Evolutionary conservation across 192 early-diverging fungal species (phyloP).

Genomic region (Dimargaris verticillata): DNA sequence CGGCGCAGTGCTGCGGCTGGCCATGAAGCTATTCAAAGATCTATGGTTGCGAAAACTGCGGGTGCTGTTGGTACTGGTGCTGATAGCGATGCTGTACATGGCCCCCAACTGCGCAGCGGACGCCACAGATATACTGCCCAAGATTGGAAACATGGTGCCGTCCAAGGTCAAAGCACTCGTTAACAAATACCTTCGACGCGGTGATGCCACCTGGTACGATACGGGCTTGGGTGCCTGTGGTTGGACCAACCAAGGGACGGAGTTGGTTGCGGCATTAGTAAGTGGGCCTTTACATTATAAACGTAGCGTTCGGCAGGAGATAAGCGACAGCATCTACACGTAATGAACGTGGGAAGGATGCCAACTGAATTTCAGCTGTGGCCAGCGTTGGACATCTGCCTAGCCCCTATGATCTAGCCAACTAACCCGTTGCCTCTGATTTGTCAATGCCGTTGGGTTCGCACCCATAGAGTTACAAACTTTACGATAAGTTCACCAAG

Average conservation of each 20-base stretch:
- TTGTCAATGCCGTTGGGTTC: not conserved
- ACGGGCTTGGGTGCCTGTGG: conserved; percentile 3
- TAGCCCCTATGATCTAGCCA: not conserved
- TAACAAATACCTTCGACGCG: not conserved
- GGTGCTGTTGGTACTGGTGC: too few species aligned
- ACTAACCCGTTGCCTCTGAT: not conserved
- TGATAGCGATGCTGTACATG: too few species aligned
- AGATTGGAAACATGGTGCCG: too few species aligned
- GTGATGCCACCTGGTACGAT: not conserved
- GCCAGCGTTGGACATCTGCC: not conserved
- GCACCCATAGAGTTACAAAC: not conserved
- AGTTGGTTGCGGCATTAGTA: not conserved
- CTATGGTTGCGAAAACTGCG: too few species aligned
- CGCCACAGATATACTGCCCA: too few species aligned
- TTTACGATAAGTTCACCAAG: not conserved
- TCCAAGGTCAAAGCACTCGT: too few species aligned
- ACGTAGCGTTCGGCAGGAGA: not conserved
- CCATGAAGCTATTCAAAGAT: too few species aligned
- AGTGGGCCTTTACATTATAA: not conserved
- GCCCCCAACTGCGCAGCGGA: too few species aligned
- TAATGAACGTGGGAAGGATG: not conserved
- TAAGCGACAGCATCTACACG: not conserved
- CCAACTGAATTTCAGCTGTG: not conserved
- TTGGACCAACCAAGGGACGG: not conserved
- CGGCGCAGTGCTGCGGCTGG: too few species aligned